A percentile compares a stretch with the other conserved stretches of the same genome.
These are phyloP conservation scores for Fusarium sublunatum DNA, from an alignment of 2,329 filamentous ascomycete genomes.

Conservation along the genomic window DNA sequence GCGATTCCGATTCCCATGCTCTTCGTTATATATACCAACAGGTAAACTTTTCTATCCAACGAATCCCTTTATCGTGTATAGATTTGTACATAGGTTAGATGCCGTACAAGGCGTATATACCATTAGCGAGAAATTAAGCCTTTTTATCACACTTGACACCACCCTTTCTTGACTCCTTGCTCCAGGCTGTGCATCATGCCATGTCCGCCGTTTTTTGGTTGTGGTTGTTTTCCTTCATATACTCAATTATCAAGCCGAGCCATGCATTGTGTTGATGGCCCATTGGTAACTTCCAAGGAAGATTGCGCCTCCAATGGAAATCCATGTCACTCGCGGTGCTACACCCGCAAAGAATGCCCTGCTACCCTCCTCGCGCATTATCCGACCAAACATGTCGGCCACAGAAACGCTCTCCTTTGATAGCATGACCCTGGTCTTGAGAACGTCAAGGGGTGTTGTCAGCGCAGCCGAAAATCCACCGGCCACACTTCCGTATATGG, in stretches of 20 bases:
- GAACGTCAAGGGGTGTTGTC: slow-evolving; percentile 93
- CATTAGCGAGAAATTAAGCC: slow-evolving; percentile 41
- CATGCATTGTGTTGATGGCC: slow-evolving; percentile 77
- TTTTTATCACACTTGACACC: slow-evolving; percentile 14
- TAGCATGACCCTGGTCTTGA: slow-evolving; percentile 98
- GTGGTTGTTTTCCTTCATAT: not conserved
- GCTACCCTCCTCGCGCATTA: slow-evolving; percentile 72
- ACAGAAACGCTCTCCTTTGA: slow-evolving; percentile 74
- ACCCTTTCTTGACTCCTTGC: slow-evolving; percentile 26
- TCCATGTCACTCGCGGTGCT: slow-evolving; percentile 91
- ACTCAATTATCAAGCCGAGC: slow-evolving; percentile 15
- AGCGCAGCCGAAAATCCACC: slow-evolving; percentile 87
- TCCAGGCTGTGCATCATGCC: slow-evolving; percentile 38
- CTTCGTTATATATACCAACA: slow-evolving; percentile 25
- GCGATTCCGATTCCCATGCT: not conserved
- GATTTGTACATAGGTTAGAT: slow-evolving; percentile 42
- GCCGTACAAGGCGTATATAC: slow-evolving; percentile 39
- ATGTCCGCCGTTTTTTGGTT: slow-evolving; percentile 5
- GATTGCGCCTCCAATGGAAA: slow-evolving; percentile 91
- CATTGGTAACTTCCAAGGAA: slow-evolving; percentile 95
- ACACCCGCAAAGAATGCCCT: slow-evolving; percentile 79
- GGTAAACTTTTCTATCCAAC: slow-evolving; percentile 24
- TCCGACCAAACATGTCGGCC: slow-evolving; percentile 68
- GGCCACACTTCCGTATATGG: slow-evolving; percentile 82
- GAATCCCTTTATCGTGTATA: slow-evolving; percentile 39